A percentile compares a stretch with the other conserved stretches of the same genome.
Evolutionary conservation across 768 basidiomycete genomes (phyloP).

Genomic region (Lepiota brunneoincarnata): DNA sequence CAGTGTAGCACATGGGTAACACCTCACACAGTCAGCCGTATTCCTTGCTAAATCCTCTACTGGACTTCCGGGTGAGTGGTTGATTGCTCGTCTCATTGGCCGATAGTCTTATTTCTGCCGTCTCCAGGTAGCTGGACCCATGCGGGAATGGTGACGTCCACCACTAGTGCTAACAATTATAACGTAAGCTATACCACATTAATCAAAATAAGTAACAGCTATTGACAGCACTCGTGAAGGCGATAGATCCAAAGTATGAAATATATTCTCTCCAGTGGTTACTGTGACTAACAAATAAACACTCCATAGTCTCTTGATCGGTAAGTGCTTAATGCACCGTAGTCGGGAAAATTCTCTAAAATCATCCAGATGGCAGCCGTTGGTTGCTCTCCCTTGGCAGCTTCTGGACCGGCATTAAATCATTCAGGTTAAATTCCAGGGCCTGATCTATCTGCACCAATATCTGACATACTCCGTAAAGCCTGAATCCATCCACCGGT

Average conservation of each 20-base stretch:
- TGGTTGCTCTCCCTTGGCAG: constrained; percentile 53
- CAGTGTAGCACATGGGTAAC: not conserved
- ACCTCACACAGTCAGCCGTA: constrained; percentile 41
- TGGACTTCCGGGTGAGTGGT: constrained; percentile 35
- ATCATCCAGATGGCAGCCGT: constrained; percentile 31
- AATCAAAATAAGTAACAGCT: not conserved
- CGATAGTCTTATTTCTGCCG: not conserved
- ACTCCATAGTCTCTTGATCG: constrained; percentile 26
- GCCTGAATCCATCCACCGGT: constrained; percentile 38
- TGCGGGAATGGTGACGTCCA: constrained; percentile 46
- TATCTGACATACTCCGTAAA: constrained; percentile 10
- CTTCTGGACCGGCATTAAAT: constrained; percentile 56
- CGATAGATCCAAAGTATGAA: constrained; percentile 52
- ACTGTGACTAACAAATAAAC: not conserved
- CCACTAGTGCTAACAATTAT: constrained; percentile 34
- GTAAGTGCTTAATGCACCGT: constrained; percentile 14
- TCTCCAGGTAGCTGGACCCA: constrained; percentile 38
- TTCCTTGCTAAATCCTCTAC: constrained; percentile 52
- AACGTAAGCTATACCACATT: constrained; percentile 29
- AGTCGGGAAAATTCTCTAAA: not conserved
- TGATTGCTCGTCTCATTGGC: not conserved
- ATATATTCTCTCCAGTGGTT: not conserved
- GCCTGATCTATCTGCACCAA: not conserved
- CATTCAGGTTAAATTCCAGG: constrained; percentile 22
- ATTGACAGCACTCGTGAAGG: constrained; percentile 23